These are phyloP conservation scores for Russula lepida DNA, from an alignment of 768 basidiomycete genomes.

Conservation along the genomic window DNA sequence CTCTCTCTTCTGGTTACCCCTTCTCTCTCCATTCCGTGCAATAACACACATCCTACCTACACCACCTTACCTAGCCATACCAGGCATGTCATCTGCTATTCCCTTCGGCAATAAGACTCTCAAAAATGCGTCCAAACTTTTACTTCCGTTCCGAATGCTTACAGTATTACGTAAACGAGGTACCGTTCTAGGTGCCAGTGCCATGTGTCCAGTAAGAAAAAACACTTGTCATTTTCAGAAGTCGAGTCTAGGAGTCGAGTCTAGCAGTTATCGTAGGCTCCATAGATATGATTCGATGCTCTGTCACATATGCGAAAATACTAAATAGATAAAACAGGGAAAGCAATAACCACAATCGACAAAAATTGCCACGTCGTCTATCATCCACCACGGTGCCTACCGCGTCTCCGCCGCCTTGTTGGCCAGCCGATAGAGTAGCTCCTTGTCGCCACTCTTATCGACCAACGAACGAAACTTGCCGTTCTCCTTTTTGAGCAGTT, in stretches of 20 bases:
- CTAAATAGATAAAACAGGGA: neutral
- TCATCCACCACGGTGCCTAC: neutral
- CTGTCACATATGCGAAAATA: neutral
- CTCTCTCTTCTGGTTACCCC: neutral
- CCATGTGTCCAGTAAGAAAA: too few relatives aligned
- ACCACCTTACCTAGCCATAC: neutral
- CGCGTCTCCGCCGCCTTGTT: neutral
- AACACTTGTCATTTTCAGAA: neutral
- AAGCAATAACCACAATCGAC: neutral
- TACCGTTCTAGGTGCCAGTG: too few relatives aligned
- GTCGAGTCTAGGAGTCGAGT: too few relatives aligned
- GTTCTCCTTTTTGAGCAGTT: constrained; percentile 32
- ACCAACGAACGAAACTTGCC: constrained; percentile 31
- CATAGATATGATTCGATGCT: neutral
- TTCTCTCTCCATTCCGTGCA: neutral
- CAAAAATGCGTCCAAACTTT: neutral
- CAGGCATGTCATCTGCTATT: neutral
- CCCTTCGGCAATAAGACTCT: neutral
- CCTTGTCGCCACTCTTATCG: constrained; percentile 34
- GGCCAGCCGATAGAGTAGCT: constrained; percentile 28
- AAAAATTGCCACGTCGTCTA: neutral
- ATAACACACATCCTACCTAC: neutral
- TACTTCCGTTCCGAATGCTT: too few relatives aligned
- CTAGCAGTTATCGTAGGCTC: too few relatives aligned
- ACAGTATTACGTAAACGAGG: too few relatives aligned